Percentiles rank a stretch among this genome's conserved stretches.
These are phyloP conservation scores for Macrophomina tecta DNA, from an alignment of 2,329 filamentous ascomycete genomes.

Conservation along the genomic window DNA sequence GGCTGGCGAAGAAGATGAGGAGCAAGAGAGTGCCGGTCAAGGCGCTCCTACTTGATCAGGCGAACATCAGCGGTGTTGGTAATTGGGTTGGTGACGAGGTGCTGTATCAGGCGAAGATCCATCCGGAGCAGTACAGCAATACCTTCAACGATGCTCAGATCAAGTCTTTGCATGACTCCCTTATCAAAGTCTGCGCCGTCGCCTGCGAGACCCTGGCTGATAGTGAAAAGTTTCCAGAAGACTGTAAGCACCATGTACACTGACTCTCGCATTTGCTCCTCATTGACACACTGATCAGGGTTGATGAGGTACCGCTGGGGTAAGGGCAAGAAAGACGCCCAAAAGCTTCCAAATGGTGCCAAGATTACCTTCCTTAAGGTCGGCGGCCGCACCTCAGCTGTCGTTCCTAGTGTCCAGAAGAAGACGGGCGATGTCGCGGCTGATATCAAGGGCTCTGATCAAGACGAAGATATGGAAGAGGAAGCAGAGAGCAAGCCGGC, in stretches of 20 bases:
- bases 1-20: constrained; percentile 72
- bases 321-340: constrained; percentile 78
- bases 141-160: constrained; percentile 77
- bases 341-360: constrained; percentile 78
- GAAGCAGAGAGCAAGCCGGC: constrained; percentile 35
- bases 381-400: constrained; percentile 87
- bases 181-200: constrained; percentile 79
- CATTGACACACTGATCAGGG: background rate
- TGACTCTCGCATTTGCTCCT: background rate
- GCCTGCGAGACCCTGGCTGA: constrained; percentile 82
- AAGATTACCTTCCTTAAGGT: constrained; percentile 87
- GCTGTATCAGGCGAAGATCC: constrained; percentile 84
- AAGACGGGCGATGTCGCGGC: constrained; percentile 70
- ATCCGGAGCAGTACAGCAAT: constrained; percentile 92
- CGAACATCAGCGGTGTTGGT: constrained; percentile 87
- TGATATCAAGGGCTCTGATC: constrained; percentile 45
- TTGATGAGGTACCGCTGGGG: constrained; percentile 83
- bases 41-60: constrained; percentile 84
- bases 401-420: constrained; percentile 85
- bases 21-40: constrained; percentile 87
- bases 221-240: constrained; percentile 79
- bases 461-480: constrained; percentile 40
- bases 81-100: constrained; percentile 98
- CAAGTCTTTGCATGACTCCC: constrained; percentile 70
- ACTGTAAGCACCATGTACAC: constrained; percentile 59